Base-by-base conservation (phyloP, 2,329 filamentous ascomycete species). In the Colletotrichum chrysophilum region DNA sequence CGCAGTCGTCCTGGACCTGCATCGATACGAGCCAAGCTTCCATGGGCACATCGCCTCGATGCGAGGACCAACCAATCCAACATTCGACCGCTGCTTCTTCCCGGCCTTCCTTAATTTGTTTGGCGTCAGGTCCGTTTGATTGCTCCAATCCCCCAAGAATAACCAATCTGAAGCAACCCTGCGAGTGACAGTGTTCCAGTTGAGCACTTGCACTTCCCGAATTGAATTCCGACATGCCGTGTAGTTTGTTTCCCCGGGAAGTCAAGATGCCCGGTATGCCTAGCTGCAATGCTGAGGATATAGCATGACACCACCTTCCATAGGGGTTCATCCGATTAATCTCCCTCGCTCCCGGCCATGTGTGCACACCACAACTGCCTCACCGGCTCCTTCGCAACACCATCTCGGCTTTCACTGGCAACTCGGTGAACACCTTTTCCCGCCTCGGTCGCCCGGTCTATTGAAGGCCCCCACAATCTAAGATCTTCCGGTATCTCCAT, bases 1-100 rank as follows among this genome's bases (percentile, higher is more conserved):
- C 55, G 32, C 56, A 32, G 56, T 24, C 13, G 32, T 36, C 24
- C 30, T 62, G 72, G 38, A 72, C 62, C 30, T 75, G 55, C 68
- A 26, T 75, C 55, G 38, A 75, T 62, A 66, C 68, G 68, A 71
- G 68, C 68, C 71, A 64, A 70, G 58, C 56, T 34, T 65, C 36
- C 66, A 18, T 43, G 28, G 36, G 30, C 32, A 64, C 30, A 36
- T 21, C 34, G 61, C 34, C 61, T 71, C 68, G 52, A 52, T 43
- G 32, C 60, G 52, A 66, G 52, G n/a, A 16, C 48, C 52, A 60
- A n/a, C 52, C 34, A 21, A 70, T 38, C 21, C 14, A n/a, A n/a
- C 43, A 48, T 38, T 48, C n/a, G 43, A 28, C 10, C 16, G 34
- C 55, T n/a, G 60, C 28, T 60, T 14, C 32, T 61, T 60, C 56